A percentile compares a stretch with the other conserved stretches of the same genome.
phyloP scores from a whole-genome alignment of 2,329 filamentous ascomycete species.

The Paramyrothecium sp. region DNA sequence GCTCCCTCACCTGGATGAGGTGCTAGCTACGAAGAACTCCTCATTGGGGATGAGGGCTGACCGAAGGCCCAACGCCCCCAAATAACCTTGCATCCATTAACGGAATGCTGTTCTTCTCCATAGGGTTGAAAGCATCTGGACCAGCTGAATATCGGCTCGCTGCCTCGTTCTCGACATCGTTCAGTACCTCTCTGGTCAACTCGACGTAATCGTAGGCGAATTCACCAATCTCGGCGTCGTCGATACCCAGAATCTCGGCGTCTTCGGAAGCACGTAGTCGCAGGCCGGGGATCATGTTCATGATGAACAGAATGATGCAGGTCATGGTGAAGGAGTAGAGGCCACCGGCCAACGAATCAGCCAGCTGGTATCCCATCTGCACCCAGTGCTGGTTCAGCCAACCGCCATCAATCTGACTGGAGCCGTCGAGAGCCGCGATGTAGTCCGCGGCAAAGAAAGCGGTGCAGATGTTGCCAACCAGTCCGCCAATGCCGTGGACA shows the following conservation, averaged over 20 bases:
- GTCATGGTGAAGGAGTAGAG: constrained; percentile 77
- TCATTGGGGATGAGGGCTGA: constrained; percentile 13
- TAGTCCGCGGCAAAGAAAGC: constrained; percentile 83
- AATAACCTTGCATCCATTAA: constrained; percentile 44
- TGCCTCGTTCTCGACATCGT: constrained; percentile 43
- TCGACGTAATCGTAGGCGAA: constrained; percentile 96
- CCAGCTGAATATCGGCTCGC: constrained; percentile 42
- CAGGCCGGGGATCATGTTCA: constrained; percentile 76
- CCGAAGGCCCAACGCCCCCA: constrained; percentile 15
- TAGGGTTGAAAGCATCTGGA: constrained; percentile 35
- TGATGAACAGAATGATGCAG: constrained; percentile 74
- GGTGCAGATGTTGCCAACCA: constrained; percentile 77
- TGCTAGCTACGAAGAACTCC: neutral
- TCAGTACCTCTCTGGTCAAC: constrained; percentile 60
- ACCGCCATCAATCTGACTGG: constrained; percentile 66
- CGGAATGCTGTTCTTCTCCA: constrained; percentile 50
- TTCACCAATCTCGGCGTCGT: constrained; percentile 88
- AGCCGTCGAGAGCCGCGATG: constrained; percentile 77
- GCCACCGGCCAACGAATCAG: constrained; percentile 74
- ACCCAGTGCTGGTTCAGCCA: constrained; percentile 84
- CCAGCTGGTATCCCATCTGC: constrained; percentile 80
- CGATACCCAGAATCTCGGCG: constrained; percentile 80
- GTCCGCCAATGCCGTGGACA: constrained; percentile 74
- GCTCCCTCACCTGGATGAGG: neutral
- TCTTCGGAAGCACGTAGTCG: constrained; percentile 73